phyloP scores from a whole-genome alignment of 2,329 filamentous ascomycete genomes.

The Cylindrodendrum hubeiense region DNA sequence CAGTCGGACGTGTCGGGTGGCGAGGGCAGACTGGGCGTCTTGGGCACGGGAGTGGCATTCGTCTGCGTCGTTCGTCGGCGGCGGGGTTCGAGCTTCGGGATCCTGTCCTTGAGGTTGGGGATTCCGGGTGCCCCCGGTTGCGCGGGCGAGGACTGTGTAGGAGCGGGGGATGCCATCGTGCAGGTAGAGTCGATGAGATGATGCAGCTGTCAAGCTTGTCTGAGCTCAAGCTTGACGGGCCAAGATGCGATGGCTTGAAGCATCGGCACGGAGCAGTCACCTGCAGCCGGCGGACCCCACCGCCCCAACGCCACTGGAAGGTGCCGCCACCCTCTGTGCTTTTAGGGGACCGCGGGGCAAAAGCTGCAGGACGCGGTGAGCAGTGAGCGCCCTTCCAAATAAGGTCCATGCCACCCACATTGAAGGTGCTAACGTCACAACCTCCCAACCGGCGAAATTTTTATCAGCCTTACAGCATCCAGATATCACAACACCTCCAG shows the following conservation, averaged over 20 bases:
- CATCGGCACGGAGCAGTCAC: not conserved
- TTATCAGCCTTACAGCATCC: constrained; percentile 15
- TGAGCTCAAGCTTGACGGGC: constrained; percentile 4
- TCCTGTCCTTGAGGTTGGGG: constrained; percentile 60
- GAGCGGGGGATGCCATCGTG: constrained; percentile 43
- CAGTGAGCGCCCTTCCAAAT: not conserved
- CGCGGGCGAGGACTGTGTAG: constrained; percentile 25
- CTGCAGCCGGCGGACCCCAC: constrained; percentile 1
- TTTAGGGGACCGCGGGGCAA: constrained; percentile 8
- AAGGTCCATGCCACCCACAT: not conserved
- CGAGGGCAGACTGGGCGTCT: constrained; percentile 79
- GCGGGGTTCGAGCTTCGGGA: constrained; percentile 77
- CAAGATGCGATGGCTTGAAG: not conserved
- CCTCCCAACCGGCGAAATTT: constrained; percentile 16
- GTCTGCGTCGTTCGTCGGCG: constrained; percentile 63
- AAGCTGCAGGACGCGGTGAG: not conserved
- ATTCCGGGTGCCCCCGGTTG: constrained; percentile 37
- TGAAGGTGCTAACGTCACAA: constrained; percentile 1
- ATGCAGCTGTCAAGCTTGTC: constrained; percentile 9
- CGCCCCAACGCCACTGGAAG: not conserved
- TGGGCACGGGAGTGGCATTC: constrained; percentile 75
- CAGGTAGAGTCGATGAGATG: constrained; percentile 7
- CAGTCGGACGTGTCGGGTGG: constrained; percentile 72
- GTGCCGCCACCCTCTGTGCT: constrained; percentile 2
- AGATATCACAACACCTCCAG: constrained; percentile 20